Percentiles rank a stretch among this genome's conserved stretches.
phyloP scores from a whole-genome alignment of 2,329 filamentous ascomycete genomes.

The Botrytis fabae region DNA sequence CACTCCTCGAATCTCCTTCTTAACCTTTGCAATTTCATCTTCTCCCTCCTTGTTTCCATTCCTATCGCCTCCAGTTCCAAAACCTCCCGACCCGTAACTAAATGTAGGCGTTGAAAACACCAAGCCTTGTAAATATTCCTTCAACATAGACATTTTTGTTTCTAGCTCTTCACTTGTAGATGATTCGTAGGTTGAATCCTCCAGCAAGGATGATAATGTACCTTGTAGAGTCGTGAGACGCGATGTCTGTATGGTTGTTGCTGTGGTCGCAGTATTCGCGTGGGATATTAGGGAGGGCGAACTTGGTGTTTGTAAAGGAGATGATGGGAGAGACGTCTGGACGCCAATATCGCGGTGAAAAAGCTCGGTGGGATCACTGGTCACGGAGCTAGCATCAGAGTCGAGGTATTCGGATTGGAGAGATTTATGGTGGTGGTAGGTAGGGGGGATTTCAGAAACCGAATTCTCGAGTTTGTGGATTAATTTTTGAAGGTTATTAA shows the following conservation, averaged over 20 bases:
- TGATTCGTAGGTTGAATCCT: constrained; percentile 40
- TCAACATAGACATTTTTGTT: constrained; percentile 50
- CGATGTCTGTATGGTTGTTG: constrained; percentile 41
- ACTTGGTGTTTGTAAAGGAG: constrained; percentile 29
- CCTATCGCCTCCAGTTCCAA: constrained; percentile 37
- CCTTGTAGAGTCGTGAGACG: constrained; percentile 50
- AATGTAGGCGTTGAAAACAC: constrained; percentile 47
- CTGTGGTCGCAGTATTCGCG: constrained; percentile 12
- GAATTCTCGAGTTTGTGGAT: constrained; percentile 53
- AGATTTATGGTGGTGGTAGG: constrained; percentile 31
- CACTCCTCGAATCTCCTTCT: constrained; percentile 73
- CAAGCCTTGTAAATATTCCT: constrained; percentile 65
- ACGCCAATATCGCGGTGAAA: constrained; percentile 81
- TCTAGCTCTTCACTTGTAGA: constrained; percentile 32
- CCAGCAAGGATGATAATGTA: constrained; percentile 53
- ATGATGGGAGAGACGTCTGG: constrained; percentile 62
- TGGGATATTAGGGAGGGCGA: constrained; percentile 35
- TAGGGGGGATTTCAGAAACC: constrained; percentile 61
- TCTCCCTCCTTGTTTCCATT: constrained; percentile 46
- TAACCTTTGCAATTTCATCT: constrained; percentile 72
- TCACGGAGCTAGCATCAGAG: constrained; percentile 46
- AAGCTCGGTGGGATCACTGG: constrained; percentile 67
- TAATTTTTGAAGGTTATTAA: constrained; percentile 51
- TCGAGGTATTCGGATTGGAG: constrained; percentile 40
- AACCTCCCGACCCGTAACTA: constrained; percentile 39